Base-by-base conservation (phyloP, 805 yeast species). In the Candida oleophila region DNA sequence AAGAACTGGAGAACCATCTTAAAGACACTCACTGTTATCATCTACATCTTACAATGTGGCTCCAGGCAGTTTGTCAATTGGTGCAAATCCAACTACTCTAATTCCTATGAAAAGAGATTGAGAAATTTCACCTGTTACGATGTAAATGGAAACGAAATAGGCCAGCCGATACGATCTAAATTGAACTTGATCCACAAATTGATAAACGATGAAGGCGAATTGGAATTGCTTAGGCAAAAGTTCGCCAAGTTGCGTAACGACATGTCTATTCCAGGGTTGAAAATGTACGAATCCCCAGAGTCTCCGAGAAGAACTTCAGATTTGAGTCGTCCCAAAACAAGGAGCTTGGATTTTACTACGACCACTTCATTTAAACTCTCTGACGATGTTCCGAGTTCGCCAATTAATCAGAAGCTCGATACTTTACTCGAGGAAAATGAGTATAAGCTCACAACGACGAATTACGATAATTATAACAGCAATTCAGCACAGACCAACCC, bases 41-140 rank as follows among this genome's bases (percentile, higher is more conserved):
- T 76, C 28, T 81, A 77, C 49, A 54, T 80, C 30, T 51, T 81
- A 16, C 75, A 80, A 47, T 76, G 79, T 34, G 87, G 87, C 0
- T 77, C 85, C 0, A 59, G 56, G 22, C 77, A 69, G 15, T 81
- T 80, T 57, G 65, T 75, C 11, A 50, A 61, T 3, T 81, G 85
- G 82, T 52, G 73, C 48, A 66, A 66, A 45, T 62, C 72, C 35
- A 75, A 74, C 55, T 20, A 30, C 16, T 14, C 42, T 14, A 36
- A 14, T 9, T 7, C 9, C 11, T 62, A 59, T 48, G 74, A 58
- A 34, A 44, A 56, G 1, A 43, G 57, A 2, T 56, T 62, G 4
- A 42, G 47, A 33, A 66, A 67, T 33, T 68, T 60, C 43, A 58
- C 60, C 36, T 30, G 63, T 46, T 53, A 54, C 44, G 50, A 56